phyloP scores from a whole-genome alignment of 306 rosid genomes.

The Rosa chinensis region DNA sequence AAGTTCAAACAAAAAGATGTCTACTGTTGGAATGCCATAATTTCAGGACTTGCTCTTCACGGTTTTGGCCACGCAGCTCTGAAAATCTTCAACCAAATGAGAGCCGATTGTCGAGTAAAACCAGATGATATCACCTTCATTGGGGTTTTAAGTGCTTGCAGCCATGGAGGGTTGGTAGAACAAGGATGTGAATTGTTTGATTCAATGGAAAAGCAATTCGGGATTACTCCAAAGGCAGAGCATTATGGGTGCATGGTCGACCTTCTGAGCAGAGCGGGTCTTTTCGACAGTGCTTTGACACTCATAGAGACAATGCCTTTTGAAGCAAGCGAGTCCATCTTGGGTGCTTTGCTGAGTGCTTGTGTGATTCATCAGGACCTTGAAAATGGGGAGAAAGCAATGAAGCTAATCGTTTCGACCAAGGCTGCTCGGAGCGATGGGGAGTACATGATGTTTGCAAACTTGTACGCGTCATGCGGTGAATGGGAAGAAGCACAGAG shows the following conservation, averaged over 20 bases:
- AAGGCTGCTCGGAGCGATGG: slow-evolving; percentile 27
- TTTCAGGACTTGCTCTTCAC: slow-evolving; percentile 33
- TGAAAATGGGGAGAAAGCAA: slow-evolving; percentile 29
- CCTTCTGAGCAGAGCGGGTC: slow-evolving; percentile 30
- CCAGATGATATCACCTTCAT: slow-evolving; percentile 43
- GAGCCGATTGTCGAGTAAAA: not conserved
- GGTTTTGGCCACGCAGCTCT: slow-evolving; percentile 23
- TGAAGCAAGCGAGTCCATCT: slow-evolving; percentile 26
- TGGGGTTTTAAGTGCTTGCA: slow-evolving; percentile 32
- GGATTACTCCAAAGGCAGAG: slow-evolving; percentile 34
- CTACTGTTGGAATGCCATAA: slow-evolving; percentile 35
- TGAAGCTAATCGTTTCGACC: slow-evolving; percentile 4
- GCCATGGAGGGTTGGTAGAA: slow-evolving; percentile 34
- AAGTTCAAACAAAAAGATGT: slow-evolving; percentile 23
- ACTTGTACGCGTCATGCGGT: slow-evolving; percentile 32
- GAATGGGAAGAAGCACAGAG: slow-evolving; percentile 30
- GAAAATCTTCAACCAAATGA: slow-evolving; percentile 27
- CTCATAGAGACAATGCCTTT: slow-evolving; percentile 27
- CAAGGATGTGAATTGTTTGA: slow-evolving; percentile 26
- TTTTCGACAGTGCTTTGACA: slow-evolving; percentile 12
- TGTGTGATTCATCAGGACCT: slow-evolving; percentile 32
- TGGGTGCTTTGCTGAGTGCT: slow-evolving; percentile 39
- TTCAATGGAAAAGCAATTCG: slow-evolving; percentile 18
- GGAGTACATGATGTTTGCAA: slow-evolving; percentile 37
- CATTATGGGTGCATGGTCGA: slow-evolving; percentile 39